Percentiles rank a stretch among this genome's conserved stretches.
These are phyloP conservation scores for Oryza officinalis DNA, from an alignment of 176 grass and related monocot species.

Conservation along the genomic window DNA sequence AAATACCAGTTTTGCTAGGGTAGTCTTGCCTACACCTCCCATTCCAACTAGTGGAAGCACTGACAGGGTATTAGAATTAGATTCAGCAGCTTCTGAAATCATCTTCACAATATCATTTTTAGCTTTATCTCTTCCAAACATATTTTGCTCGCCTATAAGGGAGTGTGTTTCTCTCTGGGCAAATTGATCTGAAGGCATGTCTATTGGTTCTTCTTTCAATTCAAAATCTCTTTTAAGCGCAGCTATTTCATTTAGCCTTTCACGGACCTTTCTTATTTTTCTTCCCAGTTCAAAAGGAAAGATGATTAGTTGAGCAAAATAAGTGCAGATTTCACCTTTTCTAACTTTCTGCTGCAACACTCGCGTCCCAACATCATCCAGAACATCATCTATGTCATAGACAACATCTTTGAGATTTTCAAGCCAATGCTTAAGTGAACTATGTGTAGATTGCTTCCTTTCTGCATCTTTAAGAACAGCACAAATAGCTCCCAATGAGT, in stretches of 20 bases:
- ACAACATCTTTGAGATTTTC: neutral
- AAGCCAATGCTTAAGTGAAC: neutral
- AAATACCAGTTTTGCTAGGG: neutral
- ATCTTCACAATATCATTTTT: slow-evolving; percentile 1
- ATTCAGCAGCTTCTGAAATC: neutral
- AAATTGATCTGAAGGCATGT: neutral
- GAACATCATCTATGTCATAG: slow-evolving; percentile 2
- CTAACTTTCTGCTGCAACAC: neutral
- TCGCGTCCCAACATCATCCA: neutral
- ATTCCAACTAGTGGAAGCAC: neutral
- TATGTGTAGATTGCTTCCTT: neutral
- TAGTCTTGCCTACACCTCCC: slow-evolving; percentile 1
- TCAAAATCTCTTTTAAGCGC: neutral
- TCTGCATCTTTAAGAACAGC: slow-evolving; percentile 10
- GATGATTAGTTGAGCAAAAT: neutral
- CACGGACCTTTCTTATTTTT: slow-evolving; percentile 3
- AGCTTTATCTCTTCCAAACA: neutral
- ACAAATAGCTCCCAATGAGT: neutral
- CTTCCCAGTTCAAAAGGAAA: neutral
- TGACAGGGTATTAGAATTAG: neutral
- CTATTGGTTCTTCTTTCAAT: slow-evolving; percentile 1
- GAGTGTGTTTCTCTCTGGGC: neutral
- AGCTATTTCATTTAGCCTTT: slow-evolving; percentile 19
- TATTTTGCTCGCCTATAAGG: neutral
- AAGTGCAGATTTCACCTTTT: neutral